Evolutionary conservation across 768 basidiomycete species (phyloP).

Genomic region (Lactarius sp.): DNA sequence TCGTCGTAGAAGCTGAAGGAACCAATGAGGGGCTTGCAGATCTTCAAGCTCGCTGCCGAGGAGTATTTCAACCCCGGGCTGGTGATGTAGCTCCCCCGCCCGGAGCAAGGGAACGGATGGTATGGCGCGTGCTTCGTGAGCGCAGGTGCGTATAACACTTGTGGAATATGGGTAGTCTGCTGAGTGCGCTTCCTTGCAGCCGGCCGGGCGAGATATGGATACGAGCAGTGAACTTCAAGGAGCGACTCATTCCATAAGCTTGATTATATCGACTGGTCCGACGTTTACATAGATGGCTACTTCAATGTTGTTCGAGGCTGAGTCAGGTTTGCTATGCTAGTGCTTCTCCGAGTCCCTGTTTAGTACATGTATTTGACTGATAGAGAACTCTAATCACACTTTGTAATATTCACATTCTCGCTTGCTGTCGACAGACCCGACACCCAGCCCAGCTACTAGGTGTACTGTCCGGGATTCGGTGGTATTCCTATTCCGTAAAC

Average conservation of each 20-base stretch:
- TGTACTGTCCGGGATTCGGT: background rate
- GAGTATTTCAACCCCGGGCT: conserved; percentile 59
- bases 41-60: conserved; percentile 68
- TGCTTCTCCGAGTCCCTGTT: background rate
- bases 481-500: too few relatives aligned
- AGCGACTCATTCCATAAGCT: conserved; percentile 42
- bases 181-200: conserved; percentile 34
- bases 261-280: conserved; percentile 27
- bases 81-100: conserved; percentile 38
- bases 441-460: background rate
- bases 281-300: conserved; percentile 15
- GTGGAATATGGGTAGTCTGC: conserved; percentile 6
- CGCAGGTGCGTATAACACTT: conserved; percentile 49
- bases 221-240: conserved; percentile 59
- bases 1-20: conserved; percentile 82
- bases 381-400: background rate
- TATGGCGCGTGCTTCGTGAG: conserved; percentile 72
- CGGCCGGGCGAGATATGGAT: conserved; percentile 75
- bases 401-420: background rate
- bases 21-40: conserved; percentile 82
- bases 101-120: conserved; percentile 45
- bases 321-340: background rate
- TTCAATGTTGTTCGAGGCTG: background rate
- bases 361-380: background rate
- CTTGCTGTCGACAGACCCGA: too few relatives aligned